Evolutionary conservation across 768 basidiomycete species (phyloP).

Genomic region (Neoboletus subvelutipes): DNA sequence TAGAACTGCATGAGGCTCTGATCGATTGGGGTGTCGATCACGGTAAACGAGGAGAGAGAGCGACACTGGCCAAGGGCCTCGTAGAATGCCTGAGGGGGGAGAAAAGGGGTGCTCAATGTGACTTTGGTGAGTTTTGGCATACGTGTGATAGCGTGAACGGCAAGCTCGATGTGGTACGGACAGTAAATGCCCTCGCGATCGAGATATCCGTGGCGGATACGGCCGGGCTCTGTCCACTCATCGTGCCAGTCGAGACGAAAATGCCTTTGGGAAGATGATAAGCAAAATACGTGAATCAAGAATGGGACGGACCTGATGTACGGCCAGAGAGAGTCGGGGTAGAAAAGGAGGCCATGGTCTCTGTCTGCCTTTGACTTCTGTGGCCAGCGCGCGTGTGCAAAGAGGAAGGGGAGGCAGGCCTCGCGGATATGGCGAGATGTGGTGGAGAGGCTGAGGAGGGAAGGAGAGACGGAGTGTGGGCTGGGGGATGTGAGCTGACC

Average conservation of each 20-base stretch:
- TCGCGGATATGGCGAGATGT: constrained; percentile 28
- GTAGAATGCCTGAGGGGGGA: constrained; percentile 32
- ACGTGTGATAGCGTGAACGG: constrained; percentile 22
- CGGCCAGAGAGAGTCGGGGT: constrained; percentile 30
- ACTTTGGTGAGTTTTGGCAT: constrained; percentile 33
- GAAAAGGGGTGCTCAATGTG: constrained; percentile 33
- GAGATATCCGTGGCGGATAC: constrained; percentile 32
- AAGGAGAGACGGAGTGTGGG: constrained; percentile 3
- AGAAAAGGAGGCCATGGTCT: constrained; percentile 28
- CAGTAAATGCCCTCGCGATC: constrained; percentile 35
- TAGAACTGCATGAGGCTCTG: constrained; percentile 34
- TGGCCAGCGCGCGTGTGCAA: constrained; percentile 34
- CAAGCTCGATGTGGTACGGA: constrained; percentile 28
- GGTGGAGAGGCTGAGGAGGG: constrained; percentile 26
- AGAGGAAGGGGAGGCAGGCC: constrained; percentile 33
- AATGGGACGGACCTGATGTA: constrained; percentile 27
- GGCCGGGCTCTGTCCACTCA: constrained; percentile 37
- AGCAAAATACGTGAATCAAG: not conserved
- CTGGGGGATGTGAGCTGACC: constrained; percentile 16
- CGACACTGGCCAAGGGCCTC: constrained; percentile 28
- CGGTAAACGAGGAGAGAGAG: constrained; percentile 26
- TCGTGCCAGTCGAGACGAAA: constrained; percentile 36
- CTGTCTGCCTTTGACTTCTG: constrained; percentile 29
- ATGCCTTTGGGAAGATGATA: constrained; percentile 20
- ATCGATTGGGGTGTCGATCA: constrained; percentile 37